A percentile compares a stretch with the other conserved stretches of the same genome.
Conservation (phyloP, 1,284 basidiomycete species). For the Apiotrichum sp. region DNA sequence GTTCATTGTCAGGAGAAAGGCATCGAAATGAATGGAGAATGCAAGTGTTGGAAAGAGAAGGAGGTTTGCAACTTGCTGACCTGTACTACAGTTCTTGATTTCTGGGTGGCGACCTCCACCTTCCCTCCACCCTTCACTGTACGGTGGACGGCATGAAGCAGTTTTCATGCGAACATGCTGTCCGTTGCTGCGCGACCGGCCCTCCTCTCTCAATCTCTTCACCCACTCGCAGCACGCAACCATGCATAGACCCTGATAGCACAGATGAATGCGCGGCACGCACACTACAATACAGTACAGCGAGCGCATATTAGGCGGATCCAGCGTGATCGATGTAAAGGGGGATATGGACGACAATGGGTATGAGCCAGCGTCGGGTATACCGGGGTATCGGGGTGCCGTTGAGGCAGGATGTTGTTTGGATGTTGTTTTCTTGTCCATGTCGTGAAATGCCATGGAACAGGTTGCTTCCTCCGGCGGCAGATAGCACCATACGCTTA, state of each 20-base stretch:
- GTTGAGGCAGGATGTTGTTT: slow-evolving; percentile 13
- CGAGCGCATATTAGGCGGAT: neutral
- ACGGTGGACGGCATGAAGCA: too few relatives aligned
- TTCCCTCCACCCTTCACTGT: neutral
- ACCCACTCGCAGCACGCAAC: neutral
- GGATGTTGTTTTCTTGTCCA: too few relatives aligned
- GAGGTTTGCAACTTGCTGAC: too few relatives aligned
- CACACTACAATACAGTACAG: neutral
- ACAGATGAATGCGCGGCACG: slow-evolving; percentile 18
- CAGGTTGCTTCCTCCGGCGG: too few relatives aligned
- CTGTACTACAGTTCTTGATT: too few relatives aligned
- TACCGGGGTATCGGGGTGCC: slow-evolving; percentile 8
- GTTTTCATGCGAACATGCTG: too few relatives aligned
- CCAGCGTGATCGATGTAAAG: neutral
- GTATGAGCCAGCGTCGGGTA: slow-evolving; percentile 10
- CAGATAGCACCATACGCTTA: neutral
- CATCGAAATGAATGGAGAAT: slow-evolving; percentile 51
- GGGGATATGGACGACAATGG: slow-evolving; percentile 4
- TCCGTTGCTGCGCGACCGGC: too few relatives aligned
- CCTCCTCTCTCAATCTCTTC: too few relatives aligned
- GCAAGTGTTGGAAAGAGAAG: neutral
- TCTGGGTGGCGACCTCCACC: slow-evolving; percentile 12
- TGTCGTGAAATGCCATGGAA: too few relatives aligned
- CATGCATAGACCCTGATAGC: slow-evolving; percentile 12
- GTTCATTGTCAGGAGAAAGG: slow-evolving; percentile 58